Evolutionary conservation across 2,329 filamentous ascomycete genomes (phyloP).

Genomic region (Phialemonium atrogriseum): DNA sequence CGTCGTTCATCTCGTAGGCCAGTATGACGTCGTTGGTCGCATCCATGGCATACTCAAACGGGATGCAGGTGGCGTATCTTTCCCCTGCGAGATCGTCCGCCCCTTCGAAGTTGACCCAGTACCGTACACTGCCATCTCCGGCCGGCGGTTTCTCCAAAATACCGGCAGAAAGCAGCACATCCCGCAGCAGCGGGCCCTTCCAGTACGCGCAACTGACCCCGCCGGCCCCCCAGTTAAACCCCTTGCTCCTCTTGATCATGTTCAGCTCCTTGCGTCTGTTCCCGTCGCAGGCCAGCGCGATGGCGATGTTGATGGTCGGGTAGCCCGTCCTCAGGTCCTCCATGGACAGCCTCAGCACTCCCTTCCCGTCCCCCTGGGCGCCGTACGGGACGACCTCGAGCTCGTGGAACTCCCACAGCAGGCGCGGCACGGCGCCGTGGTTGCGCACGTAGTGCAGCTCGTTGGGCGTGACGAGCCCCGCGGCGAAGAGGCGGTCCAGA

Average conservation of each 20-base stretch:
- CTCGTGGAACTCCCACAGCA: conserved; percentile 40
- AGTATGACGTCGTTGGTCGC: conserved; percentile 37
- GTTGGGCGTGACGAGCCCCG: conserved; percentile 49
- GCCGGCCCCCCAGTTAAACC: conserved; percentile 37
- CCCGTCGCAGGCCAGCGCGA: conserved; percentile 39
- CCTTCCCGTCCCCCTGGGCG: no score
- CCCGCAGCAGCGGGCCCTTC: conserved; percentile 35
- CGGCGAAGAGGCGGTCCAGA: conserved; percentile 43
- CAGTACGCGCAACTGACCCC: conserved; percentile 41
- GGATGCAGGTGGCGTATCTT: conserved; percentile 38
- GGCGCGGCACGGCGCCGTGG: conserved; percentile 58
- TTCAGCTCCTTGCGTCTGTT: conserved; percentile 45
- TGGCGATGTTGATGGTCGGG: conserved; percentile 35
- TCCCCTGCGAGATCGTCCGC: conserved; percentile 36
- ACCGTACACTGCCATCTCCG: no score
- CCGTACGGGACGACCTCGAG: conserved; percentile 33
- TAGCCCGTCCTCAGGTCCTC: conserved; percentile 33
- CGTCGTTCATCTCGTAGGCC: conserved; percentile 37
- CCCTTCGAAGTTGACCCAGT: conserved; percentile 42
- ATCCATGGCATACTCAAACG: conserved; percentile 39
- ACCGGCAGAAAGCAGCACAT: conserved; percentile 34
- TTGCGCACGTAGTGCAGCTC: conserved; percentile 53
- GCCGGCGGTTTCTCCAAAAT: conserved; percentile 15
- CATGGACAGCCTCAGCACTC: conserved; percentile 30
- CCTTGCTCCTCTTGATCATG: conserved; percentile 37